Evolutionary conservation across 768 basidiomycete genomes (phyloP), one percentile per base, ranked within the genome.

Genomic region (Collybiopsis luxurians): DNA sequence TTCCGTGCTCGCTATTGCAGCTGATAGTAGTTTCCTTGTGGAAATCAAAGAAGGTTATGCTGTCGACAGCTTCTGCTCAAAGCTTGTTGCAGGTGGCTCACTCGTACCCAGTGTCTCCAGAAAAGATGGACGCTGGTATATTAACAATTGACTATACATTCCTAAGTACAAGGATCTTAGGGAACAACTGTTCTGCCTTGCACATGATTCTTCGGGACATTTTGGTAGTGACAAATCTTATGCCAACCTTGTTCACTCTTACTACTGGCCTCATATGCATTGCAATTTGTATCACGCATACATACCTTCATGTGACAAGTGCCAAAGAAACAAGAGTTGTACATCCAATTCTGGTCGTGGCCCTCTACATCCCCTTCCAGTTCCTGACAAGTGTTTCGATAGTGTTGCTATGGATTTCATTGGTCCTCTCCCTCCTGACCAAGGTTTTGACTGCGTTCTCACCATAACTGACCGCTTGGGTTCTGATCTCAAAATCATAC

Each of bases 191-290:
- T 54, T n/a, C 23, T 19, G 45, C 15, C n/a, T 40, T 5, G 36
- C 52, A 53, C 2, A 28, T 36, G 6, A 45, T 54, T 7, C 26
- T 24, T 19, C 15, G 15, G 23, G 53, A 10, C 53, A 42, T 45
- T 42, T 54, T 26, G 47, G 66, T 2, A 28, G 43, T 4, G 57
- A 66, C 46, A 61, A 67, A 45, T 36, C 52, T 1, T 61, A 63
- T 42, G 46, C 43, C 46, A 3, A 67, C 1, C 11, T 39, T 0
- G 4, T 26, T 0, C 4, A 21, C 5, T 59, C 61, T 11, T 63
- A 45, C 31, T 65, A 60, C 24, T 21, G 63, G 58, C 19, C 56
- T 60, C 49, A 63, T 54, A 67, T 67, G 67, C 60, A 64, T 6
- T 17, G 30, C 0, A 64, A 64, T 23, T 57, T 69, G 3, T 60